A percentile compares a stretch with the other conserved stretches of the same genome.
Evolutionary conservation across 306 rosid genomes (phyloP).

Genomic region (Mucuna pruriens): DNA sequence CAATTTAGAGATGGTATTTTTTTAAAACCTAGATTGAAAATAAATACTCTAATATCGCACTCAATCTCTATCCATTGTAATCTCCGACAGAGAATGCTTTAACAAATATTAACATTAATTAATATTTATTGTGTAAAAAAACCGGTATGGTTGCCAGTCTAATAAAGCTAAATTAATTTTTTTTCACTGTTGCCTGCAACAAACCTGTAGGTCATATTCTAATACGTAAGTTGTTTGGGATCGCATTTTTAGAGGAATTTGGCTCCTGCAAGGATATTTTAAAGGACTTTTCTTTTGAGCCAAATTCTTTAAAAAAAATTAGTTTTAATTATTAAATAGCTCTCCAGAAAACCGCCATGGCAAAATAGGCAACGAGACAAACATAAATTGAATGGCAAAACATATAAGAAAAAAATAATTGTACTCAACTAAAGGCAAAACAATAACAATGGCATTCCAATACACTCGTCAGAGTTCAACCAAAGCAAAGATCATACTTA

Average conservation of each 20-base stretch:
- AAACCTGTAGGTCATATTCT: background rate
- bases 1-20: too few relatives aligned
- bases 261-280: background rate
- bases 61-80: too few relatives aligned
- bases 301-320: background rate
- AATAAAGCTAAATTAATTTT: too few relatives aligned
- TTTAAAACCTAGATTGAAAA: background rate
- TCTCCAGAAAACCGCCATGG: background rate
- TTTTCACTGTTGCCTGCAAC: background rate
- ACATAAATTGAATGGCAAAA: background rate
- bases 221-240: too few relatives aligned
- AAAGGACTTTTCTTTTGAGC: background rate
- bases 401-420: background rate
- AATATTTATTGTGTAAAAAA: background rate
- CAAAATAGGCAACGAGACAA: background rate
- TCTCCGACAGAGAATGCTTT: too few relatives aligned
- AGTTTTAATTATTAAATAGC: background rate
- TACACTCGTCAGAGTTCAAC: conserved; percentile 2
- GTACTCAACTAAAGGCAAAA: background rate
- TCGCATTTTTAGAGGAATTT: too few relatives aligned
- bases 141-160: background rate
- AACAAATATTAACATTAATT: background rate
- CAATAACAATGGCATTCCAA: conserved; percentile 9
- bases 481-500: background rate
- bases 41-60: background rate